A percentile compares a stretch with the other conserved stretches of the same genome.
phyloP scores from a whole-genome alignment of 1,284 basidiomycete genomes.

The Trametes pubescens region DNA sequence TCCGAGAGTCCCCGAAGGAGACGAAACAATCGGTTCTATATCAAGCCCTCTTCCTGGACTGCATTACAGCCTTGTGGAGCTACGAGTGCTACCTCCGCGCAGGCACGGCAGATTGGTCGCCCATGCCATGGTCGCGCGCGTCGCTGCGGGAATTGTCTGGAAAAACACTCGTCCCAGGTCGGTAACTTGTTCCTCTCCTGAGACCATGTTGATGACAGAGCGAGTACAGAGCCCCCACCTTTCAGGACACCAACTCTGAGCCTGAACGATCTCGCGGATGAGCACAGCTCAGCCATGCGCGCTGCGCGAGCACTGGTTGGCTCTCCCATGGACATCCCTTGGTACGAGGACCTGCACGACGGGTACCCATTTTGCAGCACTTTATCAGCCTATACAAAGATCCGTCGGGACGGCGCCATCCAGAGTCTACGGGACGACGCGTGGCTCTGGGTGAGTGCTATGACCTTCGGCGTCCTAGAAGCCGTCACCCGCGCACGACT shows the following conservation, averaged over 20 bases:
- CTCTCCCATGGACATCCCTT: conserved; percentile 18
- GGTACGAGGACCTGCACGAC: conserved; percentile 14
- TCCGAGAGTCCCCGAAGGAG: not conserved
- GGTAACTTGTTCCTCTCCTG: not conserved
- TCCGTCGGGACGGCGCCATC: conserved; percentile 5
- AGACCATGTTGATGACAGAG: not conserved
- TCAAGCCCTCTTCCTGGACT: conserved; percentile 17
- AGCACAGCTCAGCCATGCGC: not conserved
- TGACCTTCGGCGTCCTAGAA: conserved; percentile 29
- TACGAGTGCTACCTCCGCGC: conserved; percentile 5
- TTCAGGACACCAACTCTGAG: not conserved
- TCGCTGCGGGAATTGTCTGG: conserved; percentile 2
- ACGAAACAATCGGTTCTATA: conserved; percentile 4
- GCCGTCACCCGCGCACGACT: conserved; percentile 13
- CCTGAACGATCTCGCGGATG: not conserved
- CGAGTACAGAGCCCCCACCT: not conserved
- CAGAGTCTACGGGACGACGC: conserved; percentile 19
- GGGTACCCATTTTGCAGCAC: conserved; percentile 18
- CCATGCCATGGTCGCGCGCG: conserved; percentile 18
- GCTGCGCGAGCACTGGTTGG: not conserved
- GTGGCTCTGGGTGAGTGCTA: conserved; percentile 22
- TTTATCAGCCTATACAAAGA: conserved; percentile 12
- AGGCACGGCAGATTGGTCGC: conserved; percentile 6
- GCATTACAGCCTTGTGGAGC: conserved; percentile 5
- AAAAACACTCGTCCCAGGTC: not conserved